A percentile compares a stretch with the other conserved stretches of the same genome.
These are phyloP conservation scores for apple (Malus domestica) DNA, from an alignment of 306 rosid genomes.

Conservation along the genomic window DNA sequence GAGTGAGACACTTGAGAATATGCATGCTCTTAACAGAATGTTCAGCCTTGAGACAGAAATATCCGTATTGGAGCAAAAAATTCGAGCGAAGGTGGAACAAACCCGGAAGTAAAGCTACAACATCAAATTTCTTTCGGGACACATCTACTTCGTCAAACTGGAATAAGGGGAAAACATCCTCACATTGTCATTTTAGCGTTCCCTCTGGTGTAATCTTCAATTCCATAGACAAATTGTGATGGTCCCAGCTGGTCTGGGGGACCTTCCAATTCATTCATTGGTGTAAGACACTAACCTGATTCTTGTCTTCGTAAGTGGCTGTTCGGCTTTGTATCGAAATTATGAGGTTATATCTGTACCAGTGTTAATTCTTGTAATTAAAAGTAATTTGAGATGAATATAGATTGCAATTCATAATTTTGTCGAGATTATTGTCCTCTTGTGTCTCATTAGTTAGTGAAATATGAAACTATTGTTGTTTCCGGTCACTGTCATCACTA, in stretches of 20 bases:
- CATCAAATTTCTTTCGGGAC: slow-evolving; percentile 20
- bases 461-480: too few species aligned
- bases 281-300: slow-evolving; percentile 22
- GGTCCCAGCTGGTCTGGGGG: slow-evolving; percentile 15
- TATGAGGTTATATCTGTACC: slow-evolving; percentile 19
- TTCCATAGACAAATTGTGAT: slow-evolving; percentile 22
- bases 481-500: too few species aligned
- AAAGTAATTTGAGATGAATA: slow-evolving; percentile 18
- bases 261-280: slow-evolving; percentile 35
- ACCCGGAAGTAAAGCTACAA: slow-evolving; percentile 49
- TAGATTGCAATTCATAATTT: neutral
- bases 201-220: slow-evolving; percentile 27
- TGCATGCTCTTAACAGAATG: slow-evolving; percentile 98
- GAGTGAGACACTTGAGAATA: slow-evolving; percentile 88
- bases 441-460: neutral
- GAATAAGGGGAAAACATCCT: slow-evolving; percentile 26
- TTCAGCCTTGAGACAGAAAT: slow-evolving; percentile 91
- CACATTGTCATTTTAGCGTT: slow-evolving; percentile 20
- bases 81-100: slow-evolving; percentile 96
- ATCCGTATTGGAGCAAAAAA: slow-evolving; percentile 78
- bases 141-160: slow-evolving; percentile 25
- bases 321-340: slow-evolving; percentile 35
- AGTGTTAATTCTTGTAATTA: slow-evolving; percentile 27
- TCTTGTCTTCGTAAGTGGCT: slow-evolving; percentile 20
- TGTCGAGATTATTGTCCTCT: neutral